Evolutionary conservation across 2,329 filamentous ascomycete species (phyloP), one percentile per base, ranked within the genome.

Genomic region (Byssothecium circinans): DNA sequence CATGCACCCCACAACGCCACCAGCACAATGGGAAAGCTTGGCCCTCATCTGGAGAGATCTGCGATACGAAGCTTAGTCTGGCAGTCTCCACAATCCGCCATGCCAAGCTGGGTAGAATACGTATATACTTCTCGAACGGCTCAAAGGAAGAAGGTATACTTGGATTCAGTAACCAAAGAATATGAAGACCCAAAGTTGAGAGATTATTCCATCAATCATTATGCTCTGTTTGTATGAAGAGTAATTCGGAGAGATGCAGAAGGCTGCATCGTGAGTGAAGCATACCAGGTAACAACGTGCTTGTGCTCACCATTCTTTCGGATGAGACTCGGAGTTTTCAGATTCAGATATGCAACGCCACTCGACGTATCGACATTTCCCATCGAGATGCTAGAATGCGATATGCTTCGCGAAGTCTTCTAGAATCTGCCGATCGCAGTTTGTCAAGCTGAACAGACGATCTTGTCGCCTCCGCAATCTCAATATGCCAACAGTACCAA

Each of bases 101-200:
- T 4, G 55, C 51, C 64, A 61, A 57, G 60, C 11, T 12, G 42
- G n/a, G 23, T 54, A 60, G 40, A 63, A 50, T 64, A 41, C 32
- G 27, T 39, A 18, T n/a, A 33, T 25, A 17, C 44, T 50, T 50
- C 27, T 32, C 36, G 35, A 50, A 46, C 61, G 62, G 62, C 53
- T 56, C 52, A 67, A 64, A 40, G 62, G 62, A 66, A 57, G 10
- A 32, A 38, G 20, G 17, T 17, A 14, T 7, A 44, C 49, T 41
- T 54, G 53, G 58, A 44, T 54, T 23, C 38, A 43, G 38, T 11
- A 15, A 25, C 32, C 20, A 15, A 22, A 19, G 45, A 36, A 34
- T 27, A 27, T 33, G n/a, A 27, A 50, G 34, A 29, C 17, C 22
- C 45, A 30, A 23, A 18, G 42, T 36, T n/a, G 20, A n/a, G 15